Percentiles rank a stretch among this genome's conserved stretches.
Evolutionary conservation across 2,329 filamentous ascomycete genomes (phyloP).

Genomic region (Fusarium illudens): DNA sequence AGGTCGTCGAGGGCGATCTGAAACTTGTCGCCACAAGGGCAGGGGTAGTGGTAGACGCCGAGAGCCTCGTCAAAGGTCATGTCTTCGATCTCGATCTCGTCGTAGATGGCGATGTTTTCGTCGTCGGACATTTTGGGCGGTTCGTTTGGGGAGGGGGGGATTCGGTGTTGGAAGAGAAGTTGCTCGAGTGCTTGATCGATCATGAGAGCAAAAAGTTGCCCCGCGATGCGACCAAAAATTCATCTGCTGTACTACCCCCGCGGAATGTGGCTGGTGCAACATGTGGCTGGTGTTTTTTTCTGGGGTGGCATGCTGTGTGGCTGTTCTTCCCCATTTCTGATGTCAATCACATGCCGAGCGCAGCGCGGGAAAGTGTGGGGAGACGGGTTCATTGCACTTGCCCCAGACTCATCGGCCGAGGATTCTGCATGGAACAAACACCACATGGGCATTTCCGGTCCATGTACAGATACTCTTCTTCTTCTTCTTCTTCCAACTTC

Average conservation of each 20-base stretch:
- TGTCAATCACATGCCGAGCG: constrained; percentile 43
- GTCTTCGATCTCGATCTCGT: constrained; percentile 98
- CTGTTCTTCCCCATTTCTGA: constrained; percentile 5
- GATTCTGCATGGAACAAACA: constrained; percentile 32
- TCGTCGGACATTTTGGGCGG: constrained; percentile 67
- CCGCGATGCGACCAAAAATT: constrained; percentile 38
- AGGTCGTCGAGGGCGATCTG: constrained; percentile 88
- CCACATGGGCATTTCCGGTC: constrained; percentile 19
- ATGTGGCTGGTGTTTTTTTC: constrained; percentile 19
- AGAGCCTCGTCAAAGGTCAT: constrained; percentile 87
- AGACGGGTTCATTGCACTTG: constrained; percentile 32
- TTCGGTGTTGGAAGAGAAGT: neutral
- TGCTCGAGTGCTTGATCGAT: neutral
- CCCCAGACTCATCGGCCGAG: constrained; percentile 43
- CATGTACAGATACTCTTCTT: constrained; percentile 14
- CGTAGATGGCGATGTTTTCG: constrained; percentile 79
- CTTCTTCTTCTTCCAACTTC: constrained; percentile 9
- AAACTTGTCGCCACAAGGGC: constrained; percentile 96
- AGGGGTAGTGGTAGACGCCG: constrained; percentile 95
- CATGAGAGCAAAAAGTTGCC: constrained; percentile 35
- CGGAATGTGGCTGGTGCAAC: constrained; percentile 26
- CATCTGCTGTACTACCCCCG: constrained; percentile 17
- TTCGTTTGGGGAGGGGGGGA: neutral
- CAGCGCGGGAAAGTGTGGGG: constrained; percentile 33
- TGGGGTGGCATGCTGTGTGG: constrained; percentile 14